Conservation (phyloP, 192 early-diverging fungal genomes). For the Haplosporangium gracile region DNA sequence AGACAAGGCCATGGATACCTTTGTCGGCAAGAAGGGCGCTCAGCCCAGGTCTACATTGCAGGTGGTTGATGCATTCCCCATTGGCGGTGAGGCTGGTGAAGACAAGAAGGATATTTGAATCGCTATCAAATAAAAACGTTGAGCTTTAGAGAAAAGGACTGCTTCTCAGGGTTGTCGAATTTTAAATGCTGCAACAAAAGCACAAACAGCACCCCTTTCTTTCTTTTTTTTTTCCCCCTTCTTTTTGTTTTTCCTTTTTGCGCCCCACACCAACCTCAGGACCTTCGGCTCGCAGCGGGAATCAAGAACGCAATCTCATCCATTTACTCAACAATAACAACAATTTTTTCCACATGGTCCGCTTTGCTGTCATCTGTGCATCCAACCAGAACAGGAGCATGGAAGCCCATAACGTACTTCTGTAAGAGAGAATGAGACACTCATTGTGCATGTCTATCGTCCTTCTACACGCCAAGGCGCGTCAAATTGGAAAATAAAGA, state of each 20-base stretch:
- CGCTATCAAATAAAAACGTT: neutral
- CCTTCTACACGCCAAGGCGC: neutral
- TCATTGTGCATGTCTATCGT: neutral
- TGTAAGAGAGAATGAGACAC: slow-evolving; percentile 50
- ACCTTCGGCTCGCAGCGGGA: neutral
- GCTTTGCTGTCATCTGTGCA: slow-evolving; percentile 95
- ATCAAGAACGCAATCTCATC: neutral
- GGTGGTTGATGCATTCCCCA: slow-evolving; percentile 1
- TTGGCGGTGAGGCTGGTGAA: neutral
- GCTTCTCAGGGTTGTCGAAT: too few relatives aligned
- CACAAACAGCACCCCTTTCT: neutral
- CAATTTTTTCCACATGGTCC: slow-evolving; percentile 66
- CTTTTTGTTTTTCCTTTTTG: neutral
- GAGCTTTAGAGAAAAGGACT: neutral
- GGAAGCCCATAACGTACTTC: slow-evolving; percentile 91
- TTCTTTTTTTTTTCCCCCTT: neutral
- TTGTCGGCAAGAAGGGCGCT: slow-evolving; percentile 28
- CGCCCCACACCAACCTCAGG: neutral
- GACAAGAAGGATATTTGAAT: slow-evolving; percentile 26
- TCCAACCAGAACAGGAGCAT: slow-evolving; percentile 98
- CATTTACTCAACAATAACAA: neutral
- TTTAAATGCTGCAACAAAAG: neutral
- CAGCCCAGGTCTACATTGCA: neutral
- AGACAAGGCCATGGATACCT: slow-evolving; percentile 47
- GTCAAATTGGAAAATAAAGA: neutral